Evolutionary conservation across 1,139 yeast genomes (phyloP).

Genomic region (Candida neerlandica): DNA sequence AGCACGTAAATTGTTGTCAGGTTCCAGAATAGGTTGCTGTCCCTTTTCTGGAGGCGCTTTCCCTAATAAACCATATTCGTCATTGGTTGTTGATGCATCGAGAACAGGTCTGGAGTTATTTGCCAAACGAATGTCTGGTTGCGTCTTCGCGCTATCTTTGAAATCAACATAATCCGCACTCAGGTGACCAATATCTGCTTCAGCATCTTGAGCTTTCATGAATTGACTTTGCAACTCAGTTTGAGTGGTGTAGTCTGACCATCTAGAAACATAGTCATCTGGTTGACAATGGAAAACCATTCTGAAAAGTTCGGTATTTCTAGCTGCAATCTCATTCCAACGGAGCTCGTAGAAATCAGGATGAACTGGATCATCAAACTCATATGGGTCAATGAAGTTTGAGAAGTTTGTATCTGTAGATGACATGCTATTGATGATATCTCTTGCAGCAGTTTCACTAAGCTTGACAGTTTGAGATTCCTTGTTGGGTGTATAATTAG

Average conservation of each 20-base stretch:
- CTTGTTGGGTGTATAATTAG: constrained; percentile 13
- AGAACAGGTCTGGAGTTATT: background rate
- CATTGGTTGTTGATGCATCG: constrained; percentile 5
- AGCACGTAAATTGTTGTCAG: constrained; percentile 12
- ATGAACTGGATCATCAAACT: constrained; percentile 82
- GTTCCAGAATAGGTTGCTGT: constrained; percentile 6
- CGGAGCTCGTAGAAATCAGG: constrained; percentile 79
- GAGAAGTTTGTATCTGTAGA: constrained; percentile 34
- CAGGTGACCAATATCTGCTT: constrained; percentile 28
- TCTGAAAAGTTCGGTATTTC: constrained; percentile 81
- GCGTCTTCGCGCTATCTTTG: constrained; percentile 7
- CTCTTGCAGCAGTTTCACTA: constrained; percentile 48
- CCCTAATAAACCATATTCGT: constrained; percentile 44
- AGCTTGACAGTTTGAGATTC: constrained; percentile 50
- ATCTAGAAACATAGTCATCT: constrained; percentile 80
- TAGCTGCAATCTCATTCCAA: constrained; percentile 85
- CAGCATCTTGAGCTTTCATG: constrained; percentile 48
- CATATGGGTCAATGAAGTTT: constrained; percentile 79
- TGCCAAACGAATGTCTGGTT: constrained; percentile 9
- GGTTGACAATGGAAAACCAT: constrained; percentile 94
- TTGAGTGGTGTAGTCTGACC: constrained; percentile 86
- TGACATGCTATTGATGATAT: constrained; percentile 41
- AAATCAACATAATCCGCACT: constrained; percentile 17
- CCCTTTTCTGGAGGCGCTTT: constrained; percentile 33
- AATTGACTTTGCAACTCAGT: constrained; percentile 61